These are phyloP conservation scores for Diversispora epigaea DNA, from an alignment of 192 early-diverging fungal genomes.

Conservation along the genomic window DNA sequence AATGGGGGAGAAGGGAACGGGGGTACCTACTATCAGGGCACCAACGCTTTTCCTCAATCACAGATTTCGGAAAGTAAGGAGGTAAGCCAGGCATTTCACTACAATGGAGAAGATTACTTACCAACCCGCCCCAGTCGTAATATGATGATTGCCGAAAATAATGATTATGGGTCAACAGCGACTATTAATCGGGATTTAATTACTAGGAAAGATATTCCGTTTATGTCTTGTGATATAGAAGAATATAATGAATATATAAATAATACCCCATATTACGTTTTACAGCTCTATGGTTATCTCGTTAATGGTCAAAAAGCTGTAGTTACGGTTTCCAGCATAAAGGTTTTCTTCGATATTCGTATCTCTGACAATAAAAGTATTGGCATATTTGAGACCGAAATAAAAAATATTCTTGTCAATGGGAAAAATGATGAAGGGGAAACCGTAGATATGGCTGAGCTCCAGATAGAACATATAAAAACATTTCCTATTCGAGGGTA, in stretches of 20 bases:
- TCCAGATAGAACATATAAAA: too few relatives aligned
- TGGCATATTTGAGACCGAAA: too few relatives aligned
- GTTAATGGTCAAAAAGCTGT: conserved; percentile 10
- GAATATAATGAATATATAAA: conserved; percentile 28
- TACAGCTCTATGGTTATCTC: conserved; percentile 8
- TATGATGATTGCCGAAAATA: not conserved
- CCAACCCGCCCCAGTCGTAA: not conserved
- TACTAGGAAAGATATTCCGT: too few relatives aligned
- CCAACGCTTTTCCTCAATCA: too few relatives aligned
- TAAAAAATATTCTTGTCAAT: not conserved
- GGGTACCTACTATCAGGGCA: not conserved
- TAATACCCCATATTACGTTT: conserved; percentile 8
- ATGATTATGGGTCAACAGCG: too few relatives aligned
- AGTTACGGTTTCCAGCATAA: too few relatives aligned
- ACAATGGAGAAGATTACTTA: not conserved
- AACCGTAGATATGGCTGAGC: not conserved
- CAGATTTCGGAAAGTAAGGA: too few relatives aligned
- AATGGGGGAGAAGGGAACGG: too few relatives aligned
- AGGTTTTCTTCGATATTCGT: too few relatives aligned
- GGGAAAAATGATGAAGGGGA: not conserved
- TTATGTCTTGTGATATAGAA: conserved; percentile 14
- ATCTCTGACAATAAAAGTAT: too few relatives aligned
- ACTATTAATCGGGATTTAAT: too few relatives aligned
- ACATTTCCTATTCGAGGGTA: too few relatives aligned
- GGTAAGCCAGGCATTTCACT: not conserved